These are phyloP conservation scores for Lichtheimia hyalospora DNA, from an alignment of 371 early-diverging fungal genomes.

Conservation along the genomic window DNA sequence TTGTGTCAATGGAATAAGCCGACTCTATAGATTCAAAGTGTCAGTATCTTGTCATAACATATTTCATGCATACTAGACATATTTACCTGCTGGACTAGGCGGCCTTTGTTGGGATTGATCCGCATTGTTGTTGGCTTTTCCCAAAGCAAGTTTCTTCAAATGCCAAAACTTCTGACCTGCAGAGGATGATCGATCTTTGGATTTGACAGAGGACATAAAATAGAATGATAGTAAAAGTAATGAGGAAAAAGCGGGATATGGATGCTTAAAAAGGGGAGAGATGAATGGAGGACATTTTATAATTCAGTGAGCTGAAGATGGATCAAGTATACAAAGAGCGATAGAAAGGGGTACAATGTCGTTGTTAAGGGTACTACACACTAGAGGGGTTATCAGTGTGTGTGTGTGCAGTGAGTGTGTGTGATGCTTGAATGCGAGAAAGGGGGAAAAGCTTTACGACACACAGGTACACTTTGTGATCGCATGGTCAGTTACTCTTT, in stretches of 20 bases:
- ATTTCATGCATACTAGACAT: not conserved
- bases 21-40: constrained; percentile 4
- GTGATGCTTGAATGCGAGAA: too few species aligned
- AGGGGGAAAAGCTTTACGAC: not conserved
- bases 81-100: constrained; percentile 12
- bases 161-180: constrained; percentile 16
- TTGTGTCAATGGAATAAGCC: constrained; percentile 10
- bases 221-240: not conserved
- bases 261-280: not conserved
- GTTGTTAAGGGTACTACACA: too few species aligned
- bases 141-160: constrained; percentile 14
- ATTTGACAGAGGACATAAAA: constrained; percentile 10
- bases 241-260: not conserved
- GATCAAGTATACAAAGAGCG: not conserved
- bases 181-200: constrained; percentile 10
- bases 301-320: not conserved
- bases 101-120: constrained; percentile 6
- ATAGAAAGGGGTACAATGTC: not conserved
- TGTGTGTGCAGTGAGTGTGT: not conserved
- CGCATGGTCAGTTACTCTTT: constrained; percentile 8
- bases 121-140: constrained; percentile 10
- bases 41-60: not conserved
- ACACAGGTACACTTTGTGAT: not conserved
- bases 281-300: not conserved
- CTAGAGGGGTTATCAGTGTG: not conserved